Evolutionary conservation across 2,329 filamentous ascomycete species (phyloP), one percentile per base, ranked within the genome.

Genomic region (Ceratocystis ficicola): DNA sequence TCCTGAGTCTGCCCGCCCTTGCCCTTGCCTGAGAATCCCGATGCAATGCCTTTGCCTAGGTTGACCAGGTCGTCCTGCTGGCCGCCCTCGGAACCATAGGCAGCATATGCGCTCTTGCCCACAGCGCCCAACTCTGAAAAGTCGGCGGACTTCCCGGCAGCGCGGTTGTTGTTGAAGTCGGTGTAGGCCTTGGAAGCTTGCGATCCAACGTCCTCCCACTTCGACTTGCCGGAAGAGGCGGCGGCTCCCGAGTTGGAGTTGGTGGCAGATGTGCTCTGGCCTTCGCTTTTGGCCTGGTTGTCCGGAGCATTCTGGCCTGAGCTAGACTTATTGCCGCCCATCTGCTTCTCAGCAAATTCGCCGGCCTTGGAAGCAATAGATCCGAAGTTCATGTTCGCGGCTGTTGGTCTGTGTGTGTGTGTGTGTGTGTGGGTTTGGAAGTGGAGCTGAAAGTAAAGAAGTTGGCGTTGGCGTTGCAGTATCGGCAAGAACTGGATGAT

Each of bases 81-180:
- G 20, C 65, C 69, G 15, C 64, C 67, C 25, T 69, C 69, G n/a
- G 67, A 67, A 8, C 66, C 63, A 67, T 72, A 75, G 2, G 68
- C 73, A 30, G 70, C 67, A n/a, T 74, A 73, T 4, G 74, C 73
- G 28, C 70, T 69, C 61, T 70, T 61, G n/a, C 67, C 69, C 55
- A 70, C 64, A 25, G 17, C 63, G n/a, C 69, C 68, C 12, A 70
- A 63, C 46, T 68, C 65, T 28, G 36, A 59, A 59, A 70, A 70
- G 50, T 69, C 55, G 5, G 65, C 59, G 2, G 62, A 67, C 46
- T 67, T 67, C 44, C 68, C 69, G n/a, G 65, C 59, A 10, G 65
- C 57, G 44, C 67, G 64, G 66, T 62, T 50, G 10, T 52, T 30
- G 59, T 70, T 65, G 48, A 67, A 68, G 52, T 67, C 46, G 6